Evolutionary conservation across 179 eudicot species (phyloP), one percentile per base, ranked within the genome.

Genomic region (Corrigiola litoralis): DNA sequence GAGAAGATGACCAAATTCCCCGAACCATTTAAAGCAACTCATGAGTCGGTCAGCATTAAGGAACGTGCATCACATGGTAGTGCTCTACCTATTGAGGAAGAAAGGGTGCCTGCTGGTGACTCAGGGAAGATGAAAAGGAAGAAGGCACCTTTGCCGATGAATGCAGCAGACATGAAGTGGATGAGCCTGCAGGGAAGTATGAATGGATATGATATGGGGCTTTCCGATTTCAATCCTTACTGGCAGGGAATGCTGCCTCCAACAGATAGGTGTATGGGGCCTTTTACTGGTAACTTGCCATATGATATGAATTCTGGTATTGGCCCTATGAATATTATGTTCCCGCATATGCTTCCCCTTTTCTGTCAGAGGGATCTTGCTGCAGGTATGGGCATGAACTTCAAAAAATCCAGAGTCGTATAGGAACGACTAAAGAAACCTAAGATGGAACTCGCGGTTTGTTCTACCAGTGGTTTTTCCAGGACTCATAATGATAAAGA

Each of bases 51-150:
- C 32, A 77, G 79, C 69, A 70, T 69, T 46, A 88, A 71, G 81
- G 89, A 89, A 77, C 80, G 80, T 63, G 87, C 76, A 33, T 81
- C 95, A 20, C 90, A 73, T 63, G 80, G 80, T 27, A 74, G 81
- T 77, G 81, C 84, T 66, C 72, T 71, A 37, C 68, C 82, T 27
- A 66, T 58, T 59, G 87, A 84, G 69, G 89, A 85, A 68, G 90
- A 84, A 82, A 86, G 69, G 68, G 81, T 77, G 51, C 77, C 79
- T 53, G 70, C 76, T 72, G 74, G 71, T 23, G 95, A 83, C 42
- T 79, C 85, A 82, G 97, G 95, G 74, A 91, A 88, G 85, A 87
- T 88, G 84, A 88, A 78, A 72, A 88, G 80, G 87, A 89, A 87
- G 83, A 90, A 84, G 77, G 33, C 75, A 27, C 78, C 86, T 31